phyloP scores from a whole-genome alignment of 257 asterid species.

The Solanum dulcamara region DNA sequence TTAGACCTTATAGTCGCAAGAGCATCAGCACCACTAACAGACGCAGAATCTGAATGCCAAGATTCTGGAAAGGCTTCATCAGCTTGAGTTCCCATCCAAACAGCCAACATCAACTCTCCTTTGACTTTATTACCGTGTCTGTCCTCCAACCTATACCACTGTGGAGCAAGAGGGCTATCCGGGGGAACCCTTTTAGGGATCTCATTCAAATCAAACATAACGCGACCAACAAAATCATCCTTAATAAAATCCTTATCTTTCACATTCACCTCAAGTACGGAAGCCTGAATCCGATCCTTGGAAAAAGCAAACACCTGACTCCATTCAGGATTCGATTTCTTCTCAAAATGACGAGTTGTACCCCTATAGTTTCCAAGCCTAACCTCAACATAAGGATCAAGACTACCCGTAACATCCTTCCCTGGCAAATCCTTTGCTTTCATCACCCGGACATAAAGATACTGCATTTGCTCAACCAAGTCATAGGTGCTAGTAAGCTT shows the following conservation, averaged over 20 bases:
- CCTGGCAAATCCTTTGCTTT: slow-evolving; percentile 61
- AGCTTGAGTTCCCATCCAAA: slow-evolving; percentile 82
- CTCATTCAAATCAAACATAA: slow-evolving; percentile 46
- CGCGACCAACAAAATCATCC: slow-evolving; percentile 59
- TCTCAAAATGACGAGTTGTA: slow-evolving; percentile 58
- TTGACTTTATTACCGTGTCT: slow-evolving; percentile 35
- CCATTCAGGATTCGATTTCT: slow-evolving; percentile 64
- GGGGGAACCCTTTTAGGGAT: slow-evolving; percentile 61
- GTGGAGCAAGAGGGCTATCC: slow-evolving; percentile 64
- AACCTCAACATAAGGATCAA: slow-evolving; percentile 61
- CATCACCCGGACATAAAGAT: slow-evolving; percentile 59
- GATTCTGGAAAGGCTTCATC: slow-evolving; percentile 74
- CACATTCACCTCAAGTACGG: slow-evolving; percentile 49
- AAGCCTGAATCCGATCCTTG: slow-evolving; percentile 51
- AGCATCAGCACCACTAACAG: slow-evolving; percentile 51
- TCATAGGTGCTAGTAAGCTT: slow-evolving; percentile 69
- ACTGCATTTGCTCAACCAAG: slow-evolving; percentile 73
- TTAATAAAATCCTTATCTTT: slow-evolving; percentile 56
- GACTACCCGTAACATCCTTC: slow-evolving; percentile 51
- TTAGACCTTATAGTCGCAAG: slow-evolving; percentile 45
- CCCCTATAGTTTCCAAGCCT: slow-evolving; percentile 61
- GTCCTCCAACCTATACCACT: slow-evolving; percentile 62
- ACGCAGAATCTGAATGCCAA: slow-evolving; percentile 59
- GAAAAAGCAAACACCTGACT: slow-evolving; percentile 65
- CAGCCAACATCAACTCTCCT: slow-evolving; percentile 72